Evolutionary conservation across 2,329 filamentous ascomycete genomes (phyloP), one percentile per base, ranked within the genome.

Genomic region (Aspergillus transmontanensis): DNA sequence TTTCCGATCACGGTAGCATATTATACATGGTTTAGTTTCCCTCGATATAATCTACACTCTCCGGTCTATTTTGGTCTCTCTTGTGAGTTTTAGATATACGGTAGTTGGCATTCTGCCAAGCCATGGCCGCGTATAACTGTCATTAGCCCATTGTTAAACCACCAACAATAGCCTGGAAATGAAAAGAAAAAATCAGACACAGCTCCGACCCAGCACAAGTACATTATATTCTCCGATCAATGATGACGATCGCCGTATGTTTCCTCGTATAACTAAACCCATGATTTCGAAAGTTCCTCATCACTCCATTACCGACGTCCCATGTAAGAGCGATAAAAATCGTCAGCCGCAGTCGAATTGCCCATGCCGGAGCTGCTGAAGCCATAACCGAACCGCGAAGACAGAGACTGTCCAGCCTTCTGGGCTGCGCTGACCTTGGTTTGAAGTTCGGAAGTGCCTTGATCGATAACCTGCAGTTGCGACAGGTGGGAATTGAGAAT

Each of bases 401-500:
- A 82, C 51, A 87, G 75, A 14, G 79, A 77, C 65, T 87, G 88
- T 72, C 88, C 89, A 41, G 92, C 87, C 79, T 94, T 94, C 76
- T 97, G 93, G 28, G 94, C 92, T 34, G 89, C 87, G 6, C 83
- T 81, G 58, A 98, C 92, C 84, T 96, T 96, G 64, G 89, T 85
- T 77, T 96, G 91, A 59, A 98, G 84, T 36, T 89, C 86, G 19
- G 89, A 86, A 41, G 94, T 91, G 67, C 94, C 94, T 68, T 89
- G 87, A 75, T 98, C 94, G 76, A 99, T 98, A 82, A 91, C 91
- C 79, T 97, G 94, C 64, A 99, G 85, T 78, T 97, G 94, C 41
- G 89, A 89, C 43, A 99, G 87, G 77, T 99, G 95, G 28, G 90
- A 89, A 77, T 99, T 99, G 70, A 99, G 89, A 57, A 98, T 93